Base-by-base conservation (phyloP, 2,329 filamentous ascomycete genomes). In the Xylaria sp. region DNA sequence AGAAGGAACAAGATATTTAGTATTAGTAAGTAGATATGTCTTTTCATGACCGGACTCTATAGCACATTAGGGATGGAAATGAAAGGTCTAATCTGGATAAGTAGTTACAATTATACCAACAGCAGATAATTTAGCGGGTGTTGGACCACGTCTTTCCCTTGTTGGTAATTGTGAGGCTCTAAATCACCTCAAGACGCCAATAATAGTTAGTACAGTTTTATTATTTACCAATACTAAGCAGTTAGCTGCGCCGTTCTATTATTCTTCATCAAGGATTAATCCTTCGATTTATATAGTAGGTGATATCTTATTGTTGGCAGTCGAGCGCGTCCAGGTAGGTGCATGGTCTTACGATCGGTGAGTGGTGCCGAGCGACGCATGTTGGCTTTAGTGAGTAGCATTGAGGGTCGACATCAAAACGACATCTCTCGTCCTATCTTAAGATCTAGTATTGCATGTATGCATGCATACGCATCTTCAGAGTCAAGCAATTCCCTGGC, bases 311-410 rank as follows among this genome's bases (percentile, higher is more conserved):
- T 35, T 32, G 6, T 5, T 55, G 23, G 29, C n/a, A 21, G n/a
- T 58, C 21, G 18, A 44, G 18, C 40, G 16, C 40, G 18, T 44
- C 18, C 8, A 40, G 2, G 13, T 44, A n/a, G n/a, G 16, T 18
- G 29, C 42, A 40, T 51, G 13, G 23, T n/a, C 5, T 18, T 25
- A 21, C 2, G 18, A 50, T 32, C 44, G 54, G 44, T 25, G 37
- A 62, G 18, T 27, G n/a, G 27, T 21, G 3, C 13, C 21, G 9
- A 53, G 32, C 29, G 21, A 18, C 9, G 13, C 13, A 29, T 40
- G 3, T 44, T 35, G 37, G 42, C 21, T n/a, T 59, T 32, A 44
- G 3, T 59, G 25, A 64, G 62, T 51, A 32, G 29, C 32, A 25
- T 35, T 25, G 6, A 35, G 1, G 40, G 13, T 12, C 18, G 40